Percentiles rank a stretch among this genome's conserved stretches.
phyloP scores from a whole-genome alignment of 2,329 filamentous ascomycete species.

The Arthroderma sp. region DNA sequence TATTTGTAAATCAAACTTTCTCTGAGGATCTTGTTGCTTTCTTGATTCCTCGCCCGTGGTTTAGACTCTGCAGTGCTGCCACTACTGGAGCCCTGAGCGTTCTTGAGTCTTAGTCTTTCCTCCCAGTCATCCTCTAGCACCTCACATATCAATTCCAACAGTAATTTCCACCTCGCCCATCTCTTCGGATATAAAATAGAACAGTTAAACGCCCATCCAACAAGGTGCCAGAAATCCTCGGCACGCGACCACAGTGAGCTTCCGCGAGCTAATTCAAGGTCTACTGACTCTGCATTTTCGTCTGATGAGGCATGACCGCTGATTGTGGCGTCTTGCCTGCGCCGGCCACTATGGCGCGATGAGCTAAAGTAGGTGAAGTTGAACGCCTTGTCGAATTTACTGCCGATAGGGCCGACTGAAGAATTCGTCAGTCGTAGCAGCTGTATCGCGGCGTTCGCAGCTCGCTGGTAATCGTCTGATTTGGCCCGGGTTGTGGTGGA shows the following conservation, averaged over 20 bases:
- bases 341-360: neutral
- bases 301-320: slow-evolving; percentile 32
- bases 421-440: slow-evolving; percentile 57
- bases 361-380: slow-evolving; percentile 40
- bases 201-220: slow-evolving; percentile 92
- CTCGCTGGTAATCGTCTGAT: slow-evolving; percentile 46
- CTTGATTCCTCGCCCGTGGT: slow-evolving; percentile 1
- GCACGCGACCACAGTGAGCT: slow-evolving; percentile 61
- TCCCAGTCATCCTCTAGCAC: slow-evolving; percentile 34
- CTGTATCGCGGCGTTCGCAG: slow-evolving; percentile 52
- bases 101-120: slow-evolving; percentile 12
- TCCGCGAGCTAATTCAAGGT: slow-evolving; percentile 47
- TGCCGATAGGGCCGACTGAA: slow-evolving; percentile 55
- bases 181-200: slow-evolving; percentile 57
- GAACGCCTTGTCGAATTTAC: slow-evolving; percentile 60
- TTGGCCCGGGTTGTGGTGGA: slow-evolving; percentile 59
- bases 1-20: slow-evolving; percentile 33
- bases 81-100: too few species aligned
- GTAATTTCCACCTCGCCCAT: slow-evolving; percentile 71
- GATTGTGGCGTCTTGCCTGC: slow-evolving; percentile 16
- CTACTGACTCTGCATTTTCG: slow-evolving; percentile 35
- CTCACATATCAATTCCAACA: slow-evolving; percentile 58
- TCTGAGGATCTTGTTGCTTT: slow-evolving; percentile 13
- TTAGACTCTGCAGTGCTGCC: neutral
- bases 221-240: slow-evolving; percentile 75